phyloP scores from a whole-genome alignment of 805 yeast genomes.

The Starmerella lactis-condensi region DNA sequence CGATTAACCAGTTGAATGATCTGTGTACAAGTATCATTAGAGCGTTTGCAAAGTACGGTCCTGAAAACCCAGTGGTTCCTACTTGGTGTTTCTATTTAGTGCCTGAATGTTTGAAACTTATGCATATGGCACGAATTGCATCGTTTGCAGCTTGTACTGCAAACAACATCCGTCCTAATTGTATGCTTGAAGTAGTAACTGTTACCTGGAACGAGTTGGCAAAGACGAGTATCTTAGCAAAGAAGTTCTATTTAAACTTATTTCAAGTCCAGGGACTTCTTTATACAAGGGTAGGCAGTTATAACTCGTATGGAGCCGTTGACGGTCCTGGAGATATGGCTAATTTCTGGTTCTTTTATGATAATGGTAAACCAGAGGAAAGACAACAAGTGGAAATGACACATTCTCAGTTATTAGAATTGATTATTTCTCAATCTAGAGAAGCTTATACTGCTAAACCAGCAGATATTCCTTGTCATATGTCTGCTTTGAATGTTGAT shows the following conservation, averaged over 20 bases:
- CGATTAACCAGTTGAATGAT: slow-evolving; percentile 5
- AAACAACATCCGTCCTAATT: slow-evolving; percentile 18
- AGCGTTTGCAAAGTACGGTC: slow-evolving; percentile 7
- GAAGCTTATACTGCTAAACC: too few relatives aligned
- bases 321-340: slow-evolving; percentile 13
- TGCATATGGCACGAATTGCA: slow-evolving; percentile 13
- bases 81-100: slow-evolving; percentile 7
- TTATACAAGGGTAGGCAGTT: slow-evolving; percentile 11
- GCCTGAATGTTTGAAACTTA: slow-evolving; percentile 8
- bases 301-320: slow-evolving; percentile 7
- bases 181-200: slow-evolving; percentile 13
- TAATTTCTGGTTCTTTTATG: slow-evolving; percentile 9
- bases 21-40: slow-evolving; percentile 10
- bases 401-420: too few relatives aligned
- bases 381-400: too few relatives aligned
- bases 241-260: slow-evolving; percentile 29
- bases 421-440: too few relatives aligned
- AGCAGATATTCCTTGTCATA: too few relatives aligned
- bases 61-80: slow-evolving; percentile 6
- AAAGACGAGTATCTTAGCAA: slow-evolving; percentile 24
- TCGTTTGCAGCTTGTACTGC: slow-evolving; percentile 15
- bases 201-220: slow-evolving; percentile 19
- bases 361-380: too few relatives aligned
- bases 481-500: too few relatives aligned
- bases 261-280: slow-evolving; percentile 26